Conservation (phyloP, 106 monocot genomes). For the Phalaenopsis equestris region DNA sequence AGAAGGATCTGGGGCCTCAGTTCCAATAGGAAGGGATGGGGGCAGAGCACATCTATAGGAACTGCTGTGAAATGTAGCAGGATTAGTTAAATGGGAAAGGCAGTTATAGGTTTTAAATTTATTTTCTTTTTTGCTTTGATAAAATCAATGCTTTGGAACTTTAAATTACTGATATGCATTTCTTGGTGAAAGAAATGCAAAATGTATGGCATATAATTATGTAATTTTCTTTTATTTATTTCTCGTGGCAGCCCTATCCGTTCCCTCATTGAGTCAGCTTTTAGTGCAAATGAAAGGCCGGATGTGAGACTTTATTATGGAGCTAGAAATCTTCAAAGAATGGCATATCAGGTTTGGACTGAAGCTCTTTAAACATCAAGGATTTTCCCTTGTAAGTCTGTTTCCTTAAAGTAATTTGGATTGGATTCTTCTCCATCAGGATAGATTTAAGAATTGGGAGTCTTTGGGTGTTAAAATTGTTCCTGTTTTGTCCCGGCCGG, state of each 20-base stretch:
- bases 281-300: constrained; percentile 53
- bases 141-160: neutral
- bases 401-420: neutral
- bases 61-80: too few relatives aligned
- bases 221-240: constrained; percentile 7
- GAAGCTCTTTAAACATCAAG: neutral
- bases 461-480: constrained; percentile 60
- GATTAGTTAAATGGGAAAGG: too few relatives aligned
- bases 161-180: neutral
- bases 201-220: neutral
- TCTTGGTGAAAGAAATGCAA: neutral
- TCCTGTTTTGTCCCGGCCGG: constrained; percentile 85
- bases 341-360: constrained; percentile 79
- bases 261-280: constrained; percentile 78
- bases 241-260: constrained; percentile 68
- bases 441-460: constrained; percentile 83
- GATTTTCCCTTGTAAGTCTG: neutral
- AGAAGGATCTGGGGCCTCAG: too few relatives aligned
- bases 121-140: too few relatives aligned
- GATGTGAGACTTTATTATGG: constrained; percentile 87
- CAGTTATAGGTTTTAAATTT: too few relatives aligned
- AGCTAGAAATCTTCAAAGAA: constrained; percentile 78
- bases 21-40: too few relatives aligned
- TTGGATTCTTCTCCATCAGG: constrained; percentile 30
- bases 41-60: too few relatives aligned